A percentile compares a stretch with the other conserved stretches of the same genome.
phyloP scores from a whole-genome alignment of 495 filamentous ascomycete species.

The Trichoderma virens region DNA sequence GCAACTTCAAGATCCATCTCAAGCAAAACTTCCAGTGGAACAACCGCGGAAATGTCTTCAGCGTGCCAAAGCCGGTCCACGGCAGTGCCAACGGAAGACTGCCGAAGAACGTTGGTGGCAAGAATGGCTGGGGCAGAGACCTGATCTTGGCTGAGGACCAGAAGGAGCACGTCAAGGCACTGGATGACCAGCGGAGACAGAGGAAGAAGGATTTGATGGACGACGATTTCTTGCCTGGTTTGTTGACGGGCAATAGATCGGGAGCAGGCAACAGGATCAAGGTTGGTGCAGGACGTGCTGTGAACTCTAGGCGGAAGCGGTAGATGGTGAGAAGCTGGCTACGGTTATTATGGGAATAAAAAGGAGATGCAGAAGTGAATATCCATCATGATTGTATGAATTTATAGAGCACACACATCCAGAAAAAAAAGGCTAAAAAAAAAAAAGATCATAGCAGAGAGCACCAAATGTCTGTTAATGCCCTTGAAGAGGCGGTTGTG shows the following conservation, averaged over 20 bases:
- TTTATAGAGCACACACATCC: no score
- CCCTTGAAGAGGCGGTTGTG: background rate
- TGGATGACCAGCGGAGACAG: conserved; percentile 52
- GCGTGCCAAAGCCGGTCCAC: conserved; percentile 82
- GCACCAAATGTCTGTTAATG: background rate
- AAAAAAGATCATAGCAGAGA: background rate
- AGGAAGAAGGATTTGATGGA: conserved; percentile 86
- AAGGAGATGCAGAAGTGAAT: background rate
- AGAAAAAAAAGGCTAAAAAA: no score
- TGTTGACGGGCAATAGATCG: conserved; percentile 70
- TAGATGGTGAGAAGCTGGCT: conserved; percentile 11
- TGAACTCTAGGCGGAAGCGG: conserved; percentile 68
- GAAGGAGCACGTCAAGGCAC: conserved; percentile 74
- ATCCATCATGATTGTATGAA: background rate
- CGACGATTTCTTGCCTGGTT: conserved; percentile 81
- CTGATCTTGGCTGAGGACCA: conserved; percentile 91
- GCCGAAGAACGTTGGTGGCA: conserved; percentile 63
- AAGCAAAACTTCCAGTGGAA: conserved; percentile 97
- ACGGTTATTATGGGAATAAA: background rate
- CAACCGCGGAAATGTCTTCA: conserved; percentile 79
- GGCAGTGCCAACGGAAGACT: conserved; percentile 72
- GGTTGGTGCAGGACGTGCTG: conserved; percentile 77
- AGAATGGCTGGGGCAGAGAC: conserved; percentile 72
- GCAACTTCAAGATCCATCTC: conserved; percentile 78
- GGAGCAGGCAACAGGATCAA: conserved; percentile 52